phyloP scores from a whole-genome alignment of 768 basidiomycete genomes.

The Lepiota brunneoincarnata region DNA sequence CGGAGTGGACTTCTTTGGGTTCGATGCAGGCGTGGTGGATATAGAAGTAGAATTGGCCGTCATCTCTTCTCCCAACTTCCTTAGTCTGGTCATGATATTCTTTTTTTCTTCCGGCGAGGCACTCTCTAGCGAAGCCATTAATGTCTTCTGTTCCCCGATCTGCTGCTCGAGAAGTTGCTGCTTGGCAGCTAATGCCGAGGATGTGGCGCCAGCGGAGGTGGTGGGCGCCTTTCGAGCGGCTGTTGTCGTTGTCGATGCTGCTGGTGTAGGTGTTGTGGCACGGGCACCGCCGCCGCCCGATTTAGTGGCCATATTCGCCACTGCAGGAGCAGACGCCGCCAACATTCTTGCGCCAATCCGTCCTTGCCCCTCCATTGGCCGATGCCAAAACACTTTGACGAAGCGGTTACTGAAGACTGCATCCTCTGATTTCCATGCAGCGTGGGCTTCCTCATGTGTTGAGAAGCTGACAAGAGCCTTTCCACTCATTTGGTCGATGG shows the following conservation, averaged over 20 bases:
- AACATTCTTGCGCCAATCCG: slow-evolving; percentile 73
- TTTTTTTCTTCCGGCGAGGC: slow-evolving; percentile 75
- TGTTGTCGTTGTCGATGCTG: slow-evolving; percentile 16
- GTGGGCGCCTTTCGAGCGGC: slow-evolving; percentile 14
- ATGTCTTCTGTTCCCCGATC: slow-evolving; percentile 84
- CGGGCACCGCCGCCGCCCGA: slow-evolving; percentile 20
- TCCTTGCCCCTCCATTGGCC: slow-evolving; percentile 90
- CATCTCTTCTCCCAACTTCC: slow-evolving; percentile 81
- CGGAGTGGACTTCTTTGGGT: slow-evolving; percentile 23
- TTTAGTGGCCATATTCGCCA: slow-evolving; percentile 58
- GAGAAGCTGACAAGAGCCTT: slow-evolving; percentile 90
- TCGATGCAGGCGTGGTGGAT: slow-evolving; percentile 24
- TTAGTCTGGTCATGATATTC: slow-evolving; percentile 69
- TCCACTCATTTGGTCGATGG: slow-evolving; percentile 68
- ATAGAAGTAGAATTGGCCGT: slow-evolving; percentile 32
- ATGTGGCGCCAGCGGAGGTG: slow-evolving; percentile 18
- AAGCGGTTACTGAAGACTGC: slow-evolving; percentile 95
- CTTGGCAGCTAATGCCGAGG: slow-evolving; percentile 63
- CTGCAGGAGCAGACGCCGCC: slow-evolving; percentile 74
- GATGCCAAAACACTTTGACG: slow-evolving; percentile 95
- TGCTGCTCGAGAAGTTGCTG: slow-evolving; percentile 77
- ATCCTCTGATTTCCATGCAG: slow-evolving; percentile 90
- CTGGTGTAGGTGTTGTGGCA: slow-evolving; percentile 19
- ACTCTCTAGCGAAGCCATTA: slow-evolving; percentile 68
- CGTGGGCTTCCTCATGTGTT: slow-evolving; percentile 77